A percentile compares a stretch with the other conserved stretches of the same genome.
phyloP scores from a whole-genome alignment of 1,284 basidiomycete genomes.

The Vanrija sp. region DNA sequence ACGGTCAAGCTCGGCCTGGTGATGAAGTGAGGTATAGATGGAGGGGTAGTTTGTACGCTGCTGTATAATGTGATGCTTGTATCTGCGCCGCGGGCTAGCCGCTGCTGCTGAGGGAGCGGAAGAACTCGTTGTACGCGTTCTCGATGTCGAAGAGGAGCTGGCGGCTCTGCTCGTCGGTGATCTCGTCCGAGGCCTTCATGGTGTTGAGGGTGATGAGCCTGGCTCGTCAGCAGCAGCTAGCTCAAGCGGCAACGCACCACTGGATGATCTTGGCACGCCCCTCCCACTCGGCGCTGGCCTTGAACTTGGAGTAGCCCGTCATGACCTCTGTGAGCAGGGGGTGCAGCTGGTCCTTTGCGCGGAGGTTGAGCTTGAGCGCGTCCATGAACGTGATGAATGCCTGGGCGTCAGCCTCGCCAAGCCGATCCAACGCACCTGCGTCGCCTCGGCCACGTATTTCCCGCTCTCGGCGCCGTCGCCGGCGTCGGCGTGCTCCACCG shows the following conservation, averaged over 20 bases:
- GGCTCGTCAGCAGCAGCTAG: constrained; percentile 4
- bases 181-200: constrained; percentile 95
- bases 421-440: constrained; percentile 62
- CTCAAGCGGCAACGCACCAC: constrained; percentile 61
- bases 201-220: constrained; percentile 95
- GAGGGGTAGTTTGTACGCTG: background rate
- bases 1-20: constrained; percentile 36
- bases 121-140: constrained; percentile 93
- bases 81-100: background rate
- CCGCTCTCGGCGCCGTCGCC: constrained; percentile 75
- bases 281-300: constrained; percentile 89
- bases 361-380: constrained; percentile 82
- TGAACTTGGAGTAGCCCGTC: constrained; percentile 85
- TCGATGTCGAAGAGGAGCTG: constrained; percentile 97
- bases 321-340: constrained; percentile 92
- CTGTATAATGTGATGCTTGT: background rate
- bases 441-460: constrained; percentile 98
- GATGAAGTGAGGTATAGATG: background rate
- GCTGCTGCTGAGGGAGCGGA: constrained; percentile 62
- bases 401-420: constrained; percentile 48
- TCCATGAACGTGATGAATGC: constrained; percentile 99
- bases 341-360: constrained; percentile 95
- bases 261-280: constrained; percentile 86
- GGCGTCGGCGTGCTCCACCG: constrained; percentile 85
- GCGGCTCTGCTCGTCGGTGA: constrained; percentile 89